Base-by-base conservation (phyloP, 768 basidiomycete species). In the Lactarius psammicola region DNA sequence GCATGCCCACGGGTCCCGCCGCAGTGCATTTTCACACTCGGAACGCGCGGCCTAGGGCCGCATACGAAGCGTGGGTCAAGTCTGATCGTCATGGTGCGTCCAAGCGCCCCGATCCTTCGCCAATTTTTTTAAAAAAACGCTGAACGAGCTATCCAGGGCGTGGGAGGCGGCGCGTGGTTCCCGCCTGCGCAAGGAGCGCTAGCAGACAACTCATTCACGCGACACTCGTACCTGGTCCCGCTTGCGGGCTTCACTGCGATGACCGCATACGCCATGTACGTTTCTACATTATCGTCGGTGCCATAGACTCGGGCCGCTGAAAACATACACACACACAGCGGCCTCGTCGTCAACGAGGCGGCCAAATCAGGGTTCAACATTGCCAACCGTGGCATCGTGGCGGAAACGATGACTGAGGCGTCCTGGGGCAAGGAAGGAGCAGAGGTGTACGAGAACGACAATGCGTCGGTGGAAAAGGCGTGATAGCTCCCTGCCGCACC, bases 91-190 rank as follows among this genome's bases (percentile, higher is more conserved):
- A 86, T 87, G 86, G 85, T 75, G 42, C 60, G 72, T 67, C 18
- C 11, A 17, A n/a, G 44, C 5, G 42, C 46, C 49, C 49, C 23
- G 2, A 3, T 23, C 31, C 9, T 10, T 17, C 46, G 28, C 23
- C 44, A 23, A n/a, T n/a, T n/a, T n/a, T n/a, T n/a, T n/a, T n/a
- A n/a, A 42, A 15, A 56, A 46, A 34, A 33, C 11, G 17, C 33
- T 59, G 13, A 60, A 17, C 18, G 42, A 44, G 10, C 28, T 23
- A n/a, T 54, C 66, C 28, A 82, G 81, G 82, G 85, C 59, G 85
- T 87, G 54, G 85, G 84, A 62, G 85, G 85, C 55, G 87, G 86
- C 38, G 87, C 85, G n/a, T 87, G 85, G 86, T 87, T 83, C 73
- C 86, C 87, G 2, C 78, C 84, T 13, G 85, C 85, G 7, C 85